These are phyloP conservation scores for Ophiostoma sp. DNA, from an alignment of 2,329 filamentous ascomycete species.

Conservation along the genomic window DNA sequence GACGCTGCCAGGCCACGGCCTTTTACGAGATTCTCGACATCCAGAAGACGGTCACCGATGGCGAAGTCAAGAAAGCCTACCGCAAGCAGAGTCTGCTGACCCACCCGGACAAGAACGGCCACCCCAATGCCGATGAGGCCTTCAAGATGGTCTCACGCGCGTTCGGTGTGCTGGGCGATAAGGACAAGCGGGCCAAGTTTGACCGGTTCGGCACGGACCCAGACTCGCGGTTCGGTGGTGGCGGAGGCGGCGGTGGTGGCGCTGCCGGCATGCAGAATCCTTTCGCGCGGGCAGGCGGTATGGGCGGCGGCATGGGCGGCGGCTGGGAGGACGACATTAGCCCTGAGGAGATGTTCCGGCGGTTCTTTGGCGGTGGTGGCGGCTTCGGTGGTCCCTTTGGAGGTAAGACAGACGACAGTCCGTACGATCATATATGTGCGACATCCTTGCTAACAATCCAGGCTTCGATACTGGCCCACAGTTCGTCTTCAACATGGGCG, in stretches of 20 bases:
- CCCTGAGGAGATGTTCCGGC: conserved; percentile 93
- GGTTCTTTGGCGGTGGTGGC: conserved; percentile 87
- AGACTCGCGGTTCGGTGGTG: conserved; percentile 76
- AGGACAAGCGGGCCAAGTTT: conserved; percentile 87
- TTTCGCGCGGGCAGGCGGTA: conserved; percentile 38
- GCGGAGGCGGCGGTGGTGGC: conserved; percentile 42
- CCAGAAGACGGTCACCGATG: conserved; percentile 67
- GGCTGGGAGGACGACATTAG: conserved; percentile 91
- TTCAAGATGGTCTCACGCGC: conserved; percentile 97
- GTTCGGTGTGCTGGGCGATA: conserved; percentile 88
- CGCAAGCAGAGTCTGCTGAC: conserved; percentile 90
- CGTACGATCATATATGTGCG: too few relatives aligned
- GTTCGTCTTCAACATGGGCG: conserved; percentile 94
- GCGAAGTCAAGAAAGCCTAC: conserved; percentile 97
- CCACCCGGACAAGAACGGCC: conserved; percentile 98
- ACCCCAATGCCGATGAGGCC: conserved; percentile 91
- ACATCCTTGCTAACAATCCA: conserved; percentile 31
- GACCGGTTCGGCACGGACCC: conserved; percentile 91
- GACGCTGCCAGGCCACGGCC: conserved; percentile 77
- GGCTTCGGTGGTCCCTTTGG: conserved; percentile 50
- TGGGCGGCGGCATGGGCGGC: conserved; percentile 56
- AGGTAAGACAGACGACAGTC: conserved; percentile 33
- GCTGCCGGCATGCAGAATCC: conserved; percentile 40
- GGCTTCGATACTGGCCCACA: conserved; percentile 76
- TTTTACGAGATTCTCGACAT: conserved; percentile 93